A percentile compares a stretch with the other conserved stretches of the same genome.
These are phyloP conservation scores for Mortierella alpina DNA, from an alignment of 192 early-diverging fungal species.

Conservation along the genomic window DNA sequence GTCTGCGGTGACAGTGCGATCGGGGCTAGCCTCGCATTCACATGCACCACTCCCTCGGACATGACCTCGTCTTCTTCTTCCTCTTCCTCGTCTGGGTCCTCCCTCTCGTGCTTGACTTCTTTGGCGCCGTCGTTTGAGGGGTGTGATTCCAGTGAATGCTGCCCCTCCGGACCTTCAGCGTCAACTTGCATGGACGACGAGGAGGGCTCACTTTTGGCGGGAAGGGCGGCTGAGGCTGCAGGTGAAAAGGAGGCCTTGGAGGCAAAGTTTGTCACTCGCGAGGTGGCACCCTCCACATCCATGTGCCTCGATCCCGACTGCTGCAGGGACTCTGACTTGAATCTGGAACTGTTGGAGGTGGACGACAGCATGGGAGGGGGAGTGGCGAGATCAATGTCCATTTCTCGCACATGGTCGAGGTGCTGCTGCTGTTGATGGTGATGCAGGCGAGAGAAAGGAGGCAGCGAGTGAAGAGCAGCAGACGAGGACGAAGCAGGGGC, in stretches of 20 bases:
- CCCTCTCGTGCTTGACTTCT: not conserved
- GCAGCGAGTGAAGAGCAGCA: too few relatives aligned
- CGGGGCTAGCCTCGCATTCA: slow-evolving; percentile 18
- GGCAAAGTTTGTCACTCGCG: too few relatives aligned
- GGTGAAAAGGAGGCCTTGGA: too few relatives aligned
- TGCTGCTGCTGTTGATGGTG: not conserved
- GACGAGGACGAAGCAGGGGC: slow-evolving; percentile 26
- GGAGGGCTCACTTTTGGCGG: not conserved
- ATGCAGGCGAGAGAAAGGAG: not conserved
- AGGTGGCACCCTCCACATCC: not conserved
- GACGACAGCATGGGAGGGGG: too few relatives aligned
- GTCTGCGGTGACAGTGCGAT: slow-evolving; percentile 9
- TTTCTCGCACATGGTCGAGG: not conserved
- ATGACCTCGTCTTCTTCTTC: slow-evolving; percentile 52
- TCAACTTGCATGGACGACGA: not conserved
- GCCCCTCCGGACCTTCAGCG: too few relatives aligned
- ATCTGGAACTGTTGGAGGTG: not conserved
- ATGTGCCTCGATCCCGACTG: not conserved
- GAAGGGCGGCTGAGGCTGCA: not conserved
- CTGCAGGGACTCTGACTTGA: not conserved
- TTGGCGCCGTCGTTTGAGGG: not conserved
- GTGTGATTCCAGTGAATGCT: too few relatives aligned
- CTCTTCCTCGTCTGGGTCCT: slow-evolving; percentile 24
- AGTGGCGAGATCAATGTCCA: not conserved
- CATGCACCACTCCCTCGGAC: slow-evolving; percentile 50